These are phyloP conservation scores for Diutina ranongensis DNA, from an alignment of 1,139 yeast genomes.

Conservation along the genomic window DNA sequence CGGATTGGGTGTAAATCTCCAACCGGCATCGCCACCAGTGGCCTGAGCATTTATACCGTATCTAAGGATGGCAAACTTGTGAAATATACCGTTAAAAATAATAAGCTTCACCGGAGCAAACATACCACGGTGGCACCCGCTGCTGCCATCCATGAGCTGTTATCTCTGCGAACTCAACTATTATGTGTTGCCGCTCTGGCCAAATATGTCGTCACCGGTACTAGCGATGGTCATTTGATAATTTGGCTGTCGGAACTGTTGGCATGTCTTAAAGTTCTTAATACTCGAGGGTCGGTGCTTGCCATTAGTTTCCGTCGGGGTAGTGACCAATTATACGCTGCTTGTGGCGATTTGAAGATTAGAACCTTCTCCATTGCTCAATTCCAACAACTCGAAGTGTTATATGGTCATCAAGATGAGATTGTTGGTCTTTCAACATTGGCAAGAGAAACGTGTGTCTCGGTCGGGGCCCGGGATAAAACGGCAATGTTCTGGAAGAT, in stretches of 20 bases:
- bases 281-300: constrained; percentile 63
- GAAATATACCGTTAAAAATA: constrained; percentile 45
- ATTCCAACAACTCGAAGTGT: constrained; percentile 76
- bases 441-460: constrained; percentile 81
- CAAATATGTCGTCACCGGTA: constrained; percentile 86
- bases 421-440: constrained; percentile 74
- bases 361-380: constrained; percentile 81
- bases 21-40: constrained; percentile 39
- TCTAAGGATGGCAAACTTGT: constrained; percentile 74
- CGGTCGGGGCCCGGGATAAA: constrained; percentile 90
- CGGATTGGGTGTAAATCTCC: constrained; percentile 51
- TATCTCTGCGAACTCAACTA: constrained; percentile 39
- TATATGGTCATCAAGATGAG: constrained; percentile 92
- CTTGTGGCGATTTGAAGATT: constrained; percentile 86
- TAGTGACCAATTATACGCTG: constrained; percentile 79
- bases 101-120: constrained; percentile 51
- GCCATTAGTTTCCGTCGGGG: constrained; percentile 69
- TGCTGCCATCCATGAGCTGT: not conserved
- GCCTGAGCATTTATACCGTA: constrained; percentile 64
- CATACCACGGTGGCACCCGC: constrained; percentile 19
- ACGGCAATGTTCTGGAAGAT: constrained; percentile 96
- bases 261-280: constrained; percentile 64
- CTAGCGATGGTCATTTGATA: constrained; percentile 65
- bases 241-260: constrained; percentile 81
- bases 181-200: constrained; percentile 74